Evolutionary conservation across 441 rosid genomes (phyloP).

Genomic region (Capsella rubella): DNA sequence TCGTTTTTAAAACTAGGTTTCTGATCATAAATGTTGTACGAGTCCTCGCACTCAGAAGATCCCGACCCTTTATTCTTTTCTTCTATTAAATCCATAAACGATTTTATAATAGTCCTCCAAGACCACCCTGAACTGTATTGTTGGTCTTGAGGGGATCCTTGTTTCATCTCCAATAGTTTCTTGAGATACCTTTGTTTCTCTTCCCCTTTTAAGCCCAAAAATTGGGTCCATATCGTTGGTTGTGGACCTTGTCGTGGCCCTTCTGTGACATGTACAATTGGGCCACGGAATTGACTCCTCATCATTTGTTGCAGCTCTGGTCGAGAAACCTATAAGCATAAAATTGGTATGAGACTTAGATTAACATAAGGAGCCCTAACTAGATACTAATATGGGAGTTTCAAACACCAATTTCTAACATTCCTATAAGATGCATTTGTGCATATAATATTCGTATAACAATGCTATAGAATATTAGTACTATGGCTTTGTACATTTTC

Average conservation of each 20-base stretch:
- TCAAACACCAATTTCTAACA: too few relatives aligned
- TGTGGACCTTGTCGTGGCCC: slow-evolving; percentile 35
- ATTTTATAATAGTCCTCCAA: slow-evolving; percentile 60
- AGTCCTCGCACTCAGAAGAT: slow-evolving; percentile 50
- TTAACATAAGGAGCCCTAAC: background rate
- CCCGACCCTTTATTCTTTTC: slow-evolving; percentile 26
- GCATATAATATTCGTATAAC: too few relatives aligned
- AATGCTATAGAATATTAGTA: too few relatives aligned
- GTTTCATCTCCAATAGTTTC: slow-evolving; percentile 49
- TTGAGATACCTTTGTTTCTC: slow-evolving; percentile 64
- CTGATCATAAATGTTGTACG: slow-evolving; percentile 65
- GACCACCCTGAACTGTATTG: slow-evolving; percentile 49
- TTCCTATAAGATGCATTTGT: too few relatives aligned
- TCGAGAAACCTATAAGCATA: slow-evolving; percentile 52
- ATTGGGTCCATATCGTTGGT: slow-evolving; percentile 59
- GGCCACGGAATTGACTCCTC: slow-evolving; percentile 55
- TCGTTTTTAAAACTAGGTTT: slow-evolving; percentile 62
- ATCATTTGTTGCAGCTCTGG: slow-evolving; percentile 53
- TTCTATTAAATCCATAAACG: slow-evolving; percentile 43
- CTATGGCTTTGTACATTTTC: too few relatives aligned
- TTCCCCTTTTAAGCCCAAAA: slow-evolving; percentile 53
- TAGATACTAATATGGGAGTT: background rate
- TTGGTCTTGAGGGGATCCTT: slow-evolving; percentile 43
- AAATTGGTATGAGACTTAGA: background rate
- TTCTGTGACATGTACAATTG: slow-evolving; percentile 57